Evolutionary conservation across 2,329 filamentous ascomycete species (phyloP), one percentile per base, ranked within the genome.

Genomic region (Phyllosticta citrichinensis): DNA sequence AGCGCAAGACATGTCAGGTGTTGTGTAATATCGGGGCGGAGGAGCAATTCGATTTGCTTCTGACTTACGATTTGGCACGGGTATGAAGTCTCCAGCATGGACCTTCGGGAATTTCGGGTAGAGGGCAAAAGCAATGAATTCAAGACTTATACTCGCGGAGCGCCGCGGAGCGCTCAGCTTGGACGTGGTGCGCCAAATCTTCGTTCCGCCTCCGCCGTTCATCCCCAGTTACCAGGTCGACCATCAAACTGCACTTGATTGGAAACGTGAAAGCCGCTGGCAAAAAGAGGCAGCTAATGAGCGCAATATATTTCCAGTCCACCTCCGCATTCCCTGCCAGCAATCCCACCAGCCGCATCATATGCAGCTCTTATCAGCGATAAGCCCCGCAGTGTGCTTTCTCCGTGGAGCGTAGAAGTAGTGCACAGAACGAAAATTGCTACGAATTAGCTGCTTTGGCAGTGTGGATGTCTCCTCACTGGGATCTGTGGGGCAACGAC

Each of bases 111-210:
- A 40, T 52, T 56, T 56, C 24, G 33, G 53, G 27, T 52, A 40
- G 53, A 19, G n/a, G 53, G 53, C 22, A 61, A 61, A 61, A 61
- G 59, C 59, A 61, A 54, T 54, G 25, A 59, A 60, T 60, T 25
- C 40, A 60, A 52, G 40, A 47, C 40, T 47, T 47, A 8, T n/a
- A 30, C 5, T 14, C 6, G 17, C 40, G n/a, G n/a, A 47, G 17
- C 14, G 14, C 40, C 6, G 17, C 40, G n/a, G n/a, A 47, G 17
- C 14, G 14, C 17, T 47, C 17, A 47, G 14, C 6, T n/a, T 47
- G 40, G 5, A 30, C 27, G 27, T 30, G 5, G 27, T 30, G 27
- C 27, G n/a, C 14, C 14, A n/a, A n/a, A 47, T 14, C 11, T 40
- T 40, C 14, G 14, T 12, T 10, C 12, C 12, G 33, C 12, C 33